Evolutionary conservation across 192 early-diverging fungal species (phyloP).

Genomic region (Allomyces javanicus): DNA sequence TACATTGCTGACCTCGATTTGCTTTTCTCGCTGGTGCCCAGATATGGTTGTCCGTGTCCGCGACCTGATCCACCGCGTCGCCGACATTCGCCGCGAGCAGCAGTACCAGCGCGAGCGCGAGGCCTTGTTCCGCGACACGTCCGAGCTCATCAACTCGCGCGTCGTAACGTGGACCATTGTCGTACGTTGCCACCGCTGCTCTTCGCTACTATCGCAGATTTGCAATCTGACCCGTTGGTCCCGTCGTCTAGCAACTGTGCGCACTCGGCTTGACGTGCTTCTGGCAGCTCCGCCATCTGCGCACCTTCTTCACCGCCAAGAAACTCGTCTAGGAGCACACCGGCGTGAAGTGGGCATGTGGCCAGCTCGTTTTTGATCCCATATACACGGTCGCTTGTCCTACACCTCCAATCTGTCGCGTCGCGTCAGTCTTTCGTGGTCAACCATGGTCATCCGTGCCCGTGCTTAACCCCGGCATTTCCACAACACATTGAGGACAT

Average conservation of each 20-base stretch:
- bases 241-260: slow-evolving; percentile 30
- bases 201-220: no score
- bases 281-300: slow-evolving; percentile 77
- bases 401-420: no score
- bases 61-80: slow-evolving; percentile 62
- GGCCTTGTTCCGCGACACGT: slow-evolving; percentile 69
- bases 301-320: slow-evolving; percentile 73
- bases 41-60: slow-evolving; percentile 50
- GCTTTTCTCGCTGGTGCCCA: slow-evolving; percentile 5
- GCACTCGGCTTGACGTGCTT: slow-evolving; percentile 53
- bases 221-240: no score
- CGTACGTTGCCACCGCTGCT: neutral
- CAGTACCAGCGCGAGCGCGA: slow-evolving; percentile 77
- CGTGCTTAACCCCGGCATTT: no score
- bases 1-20: no score
- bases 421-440: no score
- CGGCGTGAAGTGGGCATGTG: neutral
- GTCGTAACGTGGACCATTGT: slow-evolving; percentile 73
- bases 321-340: slow-evolving; percentile 21
- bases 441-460: no score
- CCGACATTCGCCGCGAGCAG: slow-evolving; percentile 72
- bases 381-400: no score
- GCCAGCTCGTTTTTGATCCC: neutral
- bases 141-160: slow-evolving; percentile 62
- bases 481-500: no score